A percentile compares a stretch with the other conserved stretches of the same genome.
Conservation (phyloP, 345 rosid species). For the Syzygium jambos region DNA sequence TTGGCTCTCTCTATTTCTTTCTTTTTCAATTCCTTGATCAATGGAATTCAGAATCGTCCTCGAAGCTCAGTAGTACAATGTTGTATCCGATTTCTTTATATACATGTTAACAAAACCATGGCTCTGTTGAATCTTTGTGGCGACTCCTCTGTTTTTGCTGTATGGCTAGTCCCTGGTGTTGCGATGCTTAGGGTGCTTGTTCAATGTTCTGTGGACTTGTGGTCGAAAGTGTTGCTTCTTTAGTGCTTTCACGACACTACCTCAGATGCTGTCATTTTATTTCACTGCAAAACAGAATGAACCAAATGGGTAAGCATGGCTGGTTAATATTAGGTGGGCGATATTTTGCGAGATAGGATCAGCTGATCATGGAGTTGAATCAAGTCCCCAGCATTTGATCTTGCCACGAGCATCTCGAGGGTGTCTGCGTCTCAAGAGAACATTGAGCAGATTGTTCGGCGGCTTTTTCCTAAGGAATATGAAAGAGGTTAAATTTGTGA, state of each 20-base stretch:
- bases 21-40: background rate
- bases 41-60: background rate
- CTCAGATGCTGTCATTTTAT: no score
- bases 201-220: no score
- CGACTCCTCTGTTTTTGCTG: no score
- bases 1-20: background rate
- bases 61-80: background rate
- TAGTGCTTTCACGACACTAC: no score
- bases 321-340: no score
- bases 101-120: background rate
- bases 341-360: background rate
- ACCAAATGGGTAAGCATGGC: no score
- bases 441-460: background rate
- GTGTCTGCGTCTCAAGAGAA: background rate
- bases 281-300: no score
- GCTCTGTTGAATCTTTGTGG: no score
- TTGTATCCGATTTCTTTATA: background rate
- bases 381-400: no score
- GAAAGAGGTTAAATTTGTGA: background rate
- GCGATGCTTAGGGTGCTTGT: no score
- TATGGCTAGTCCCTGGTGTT: background rate
- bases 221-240: no score
- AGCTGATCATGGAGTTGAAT: background rate
- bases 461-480: accelerated
- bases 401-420: no score